Evolutionary conservation across 805 yeast genomes (phyloP).

Genomic region (Metschnikowia corniflorae): DNA sequence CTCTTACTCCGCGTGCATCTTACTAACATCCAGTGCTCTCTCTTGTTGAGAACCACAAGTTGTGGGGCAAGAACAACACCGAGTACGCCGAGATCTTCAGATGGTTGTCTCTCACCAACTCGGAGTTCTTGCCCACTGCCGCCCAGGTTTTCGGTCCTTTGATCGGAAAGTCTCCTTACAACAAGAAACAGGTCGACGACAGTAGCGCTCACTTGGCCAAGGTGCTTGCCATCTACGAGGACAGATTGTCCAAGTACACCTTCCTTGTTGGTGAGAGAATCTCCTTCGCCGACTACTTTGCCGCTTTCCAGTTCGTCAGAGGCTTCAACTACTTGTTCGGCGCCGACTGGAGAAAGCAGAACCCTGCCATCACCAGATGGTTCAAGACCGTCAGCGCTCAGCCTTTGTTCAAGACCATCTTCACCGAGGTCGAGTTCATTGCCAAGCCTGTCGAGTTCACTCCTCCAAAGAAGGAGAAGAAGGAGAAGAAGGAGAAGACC

Average conservation of each 20-base stretch:
- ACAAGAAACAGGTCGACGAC: conserved; percentile 64
- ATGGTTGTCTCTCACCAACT: conserved; percentile 76
- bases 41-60: conserved; percentile 42
- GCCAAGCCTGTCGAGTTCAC: conserved; percentile 61
- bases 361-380: conserved; percentile 71
- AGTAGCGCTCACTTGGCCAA: conserved; percentile 33
- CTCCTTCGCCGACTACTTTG: conserved; percentile 62
- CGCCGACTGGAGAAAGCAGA: conserved; percentile 55
- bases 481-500: conserved; percentile 62
- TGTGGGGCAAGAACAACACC: conserved; percentile 62
- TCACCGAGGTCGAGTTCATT: conserved; percentile 52
- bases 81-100: conserved; percentile 65
- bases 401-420: conserved; percentile 47
- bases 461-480: conserved; percentile 71
- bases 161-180: conserved; percentile 66
- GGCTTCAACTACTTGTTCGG: conserved; percentile 62
- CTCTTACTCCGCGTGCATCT: conserved; percentile 3
- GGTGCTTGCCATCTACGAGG: conserved; percentile 47
- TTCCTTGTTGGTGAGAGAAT: conserved; percentile 65
- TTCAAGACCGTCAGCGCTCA: conserved; percentile 50
- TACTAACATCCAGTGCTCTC: conserved; percentile 40
- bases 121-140: conserved; percentile 51
- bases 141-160: conserved; percentile 56
- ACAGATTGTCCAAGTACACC: conserved; percentile 55
- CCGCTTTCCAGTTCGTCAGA: conserved; percentile 48